A percentile compares a stretch with the other conserved stretches of the same genome.
These are phyloP conservation scores for Neonectria hederae DNA, from an alignment of 2,329 filamentous ascomycete species.

Conservation along the genomic window DNA sequence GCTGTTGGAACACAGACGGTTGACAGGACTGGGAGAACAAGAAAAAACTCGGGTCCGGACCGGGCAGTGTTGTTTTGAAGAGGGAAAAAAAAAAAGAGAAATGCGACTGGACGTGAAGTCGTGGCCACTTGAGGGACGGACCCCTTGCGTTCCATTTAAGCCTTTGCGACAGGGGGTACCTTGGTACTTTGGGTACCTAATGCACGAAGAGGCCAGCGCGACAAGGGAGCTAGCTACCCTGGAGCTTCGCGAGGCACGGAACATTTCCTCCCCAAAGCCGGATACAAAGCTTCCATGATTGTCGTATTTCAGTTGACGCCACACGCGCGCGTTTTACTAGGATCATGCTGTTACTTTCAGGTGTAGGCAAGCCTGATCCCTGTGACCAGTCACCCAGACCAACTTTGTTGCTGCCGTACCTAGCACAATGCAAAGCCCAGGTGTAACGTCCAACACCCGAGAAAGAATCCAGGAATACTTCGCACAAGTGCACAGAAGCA, in stretches of 20 bases:
- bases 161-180: constrained; percentile 14
- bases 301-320: too few relatives aligned
- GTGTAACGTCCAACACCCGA: too few relatives aligned
- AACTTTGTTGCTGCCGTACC: too few relatives aligned
- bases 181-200: not conserved
- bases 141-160: constrained; percentile 16
- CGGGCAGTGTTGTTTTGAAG: not conserved
- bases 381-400: too few relatives aligned
- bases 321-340: too few relatives aligned
- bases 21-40: not conserved
- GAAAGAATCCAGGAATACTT: too few relatives aligned
- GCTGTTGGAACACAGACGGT: not conserved
- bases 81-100: constrained; percentile 4
- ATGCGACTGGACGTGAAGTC: constrained; percentile 14
- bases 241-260: not conserved
- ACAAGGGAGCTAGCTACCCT: constrained; percentile 16
- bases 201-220: constrained; percentile 15
- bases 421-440: too few relatives aligned
- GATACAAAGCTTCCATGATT: too few relatives aligned
- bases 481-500: too few relatives aligned
- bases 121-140: constrained; percentile 21
- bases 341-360: too few relatives aligned
- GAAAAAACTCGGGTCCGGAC: not conserved
- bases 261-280: not conserved
- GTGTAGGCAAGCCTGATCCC: too few relatives aligned